Evolutionary conservation across 257 asterid species (phyloP).

Genomic region (Phtheirospermum japonicum): DNA sequence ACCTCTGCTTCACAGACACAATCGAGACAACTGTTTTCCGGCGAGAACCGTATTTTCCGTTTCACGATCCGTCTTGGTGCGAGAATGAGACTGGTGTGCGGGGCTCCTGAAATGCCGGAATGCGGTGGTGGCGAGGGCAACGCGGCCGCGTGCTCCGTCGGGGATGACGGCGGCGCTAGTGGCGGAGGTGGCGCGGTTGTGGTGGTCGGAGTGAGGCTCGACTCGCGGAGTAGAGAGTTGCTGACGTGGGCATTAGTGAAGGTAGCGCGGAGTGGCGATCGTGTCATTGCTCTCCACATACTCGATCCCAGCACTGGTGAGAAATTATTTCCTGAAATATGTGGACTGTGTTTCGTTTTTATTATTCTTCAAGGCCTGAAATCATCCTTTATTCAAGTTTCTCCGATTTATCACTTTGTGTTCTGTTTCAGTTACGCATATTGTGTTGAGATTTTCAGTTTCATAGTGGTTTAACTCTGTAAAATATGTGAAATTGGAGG

Average conservation of each 20-base stretch:
- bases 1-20: slow-evolving; percentile 16
- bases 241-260: slow-evolving; percentile 88
- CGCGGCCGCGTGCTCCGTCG: slow-evolving; percentile 19
- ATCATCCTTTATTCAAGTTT: not conserved
- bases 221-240: slow-evolving; percentile 69
- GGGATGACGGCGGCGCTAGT: slow-evolving; percentile 33
- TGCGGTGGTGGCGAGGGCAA: slow-evolving; percentile 32
- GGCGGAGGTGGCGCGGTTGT: slow-evolving; percentile 54
- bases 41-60: slow-evolving; percentile 23
- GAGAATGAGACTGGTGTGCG: slow-evolving; percentile 38
- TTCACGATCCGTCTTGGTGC: slow-evolving; percentile 27
- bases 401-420: slow-evolving; percentile 1
- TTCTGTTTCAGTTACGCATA: not conserved
- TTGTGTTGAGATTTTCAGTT: slow-evolving; percentile 14
- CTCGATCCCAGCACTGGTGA: slow-evolving; percentile 67
- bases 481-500: slow-evolving; percentile 15
- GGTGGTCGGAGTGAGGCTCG: slow-evolving; percentile 79
- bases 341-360: slow-evolving; percentile 8
- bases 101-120: slow-evolving; percentile 26
- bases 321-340: slow-evolving; percentile 17
- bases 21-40: slow-evolving; percentile 20
- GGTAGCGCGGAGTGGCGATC: slow-evolving; percentile 79
- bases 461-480: slow-evolving; percentile 13
- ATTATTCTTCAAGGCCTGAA: not conserved
- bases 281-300: slow-evolving; percentile 73